Conservation (phyloP, 2,329 filamentous ascomycete species). For the Talaromyces islandicus region DNA sequence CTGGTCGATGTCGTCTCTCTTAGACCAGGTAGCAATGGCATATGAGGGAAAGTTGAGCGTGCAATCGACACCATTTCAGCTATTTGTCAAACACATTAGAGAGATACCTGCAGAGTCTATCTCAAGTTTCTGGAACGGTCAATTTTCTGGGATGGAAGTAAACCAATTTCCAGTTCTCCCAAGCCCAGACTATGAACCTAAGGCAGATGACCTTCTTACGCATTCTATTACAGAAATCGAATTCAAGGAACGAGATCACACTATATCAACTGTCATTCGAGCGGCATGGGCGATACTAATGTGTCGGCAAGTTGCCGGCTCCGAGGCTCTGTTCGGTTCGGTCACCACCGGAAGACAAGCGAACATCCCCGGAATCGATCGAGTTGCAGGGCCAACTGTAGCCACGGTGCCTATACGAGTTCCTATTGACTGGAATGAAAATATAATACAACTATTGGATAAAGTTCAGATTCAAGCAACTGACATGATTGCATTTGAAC, state of each 20-base stretch:
- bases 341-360: constrained; percentile 26
- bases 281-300: constrained; percentile 1
- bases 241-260: not conserved
- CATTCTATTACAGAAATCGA: not conserved
- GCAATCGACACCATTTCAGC: not conserved
- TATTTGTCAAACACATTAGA: constrained; percentile 32
- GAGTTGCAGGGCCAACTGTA: constrained; percentile 26
- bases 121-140: not conserved
- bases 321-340: constrained; percentile 23
- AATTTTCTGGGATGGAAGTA: constrained; percentile 1
- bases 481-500: constrained; percentile 53
- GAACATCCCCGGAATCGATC: constrained; percentile 30
- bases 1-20: constrained; percentile 34
- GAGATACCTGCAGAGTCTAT: not conserved
- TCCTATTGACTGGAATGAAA: constrained; percentile 24
- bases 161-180: not conserved
- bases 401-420: constrained; percentile 19
- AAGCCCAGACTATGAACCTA: not conserved
- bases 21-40: constrained; percentile 22
- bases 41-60: not conserved
- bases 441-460: constrained; percentile 44
- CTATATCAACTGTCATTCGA: constrained; percentile 1
- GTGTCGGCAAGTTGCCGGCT: not conserved
- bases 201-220: not conserved
- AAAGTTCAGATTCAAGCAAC: constrained; percentile 48